These are phyloP conservation scores for Fusarium sp. DNA, from an alignment of 2,329 filamentous ascomycete species.

Conservation along the genomic window DNA sequence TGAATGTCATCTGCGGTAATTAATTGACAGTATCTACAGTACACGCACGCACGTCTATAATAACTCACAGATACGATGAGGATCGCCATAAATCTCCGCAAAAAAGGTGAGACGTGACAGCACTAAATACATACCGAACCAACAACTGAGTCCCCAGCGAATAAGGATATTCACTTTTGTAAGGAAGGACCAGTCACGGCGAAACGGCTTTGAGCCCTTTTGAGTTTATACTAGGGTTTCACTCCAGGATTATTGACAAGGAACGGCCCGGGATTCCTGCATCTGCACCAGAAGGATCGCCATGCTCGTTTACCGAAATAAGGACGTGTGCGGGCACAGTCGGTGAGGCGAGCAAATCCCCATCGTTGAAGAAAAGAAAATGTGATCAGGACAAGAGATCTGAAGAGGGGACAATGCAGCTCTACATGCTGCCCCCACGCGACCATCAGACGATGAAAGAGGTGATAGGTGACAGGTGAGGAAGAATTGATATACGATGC, in stretches of 20 bases:
- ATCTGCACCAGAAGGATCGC: background rate
- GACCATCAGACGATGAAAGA: background rate
- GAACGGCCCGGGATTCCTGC: constrained; percentile 20
- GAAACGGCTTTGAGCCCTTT: constrained; percentile 17
- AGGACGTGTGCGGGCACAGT: background rate
- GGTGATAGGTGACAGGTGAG: background rate
- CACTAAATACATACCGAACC: background rate
- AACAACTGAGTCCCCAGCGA: background rate
- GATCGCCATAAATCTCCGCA: constrained; percentile 15
- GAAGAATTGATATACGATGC: background rate
- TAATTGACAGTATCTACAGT: background rate
- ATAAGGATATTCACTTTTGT: constrained; percentile 1
- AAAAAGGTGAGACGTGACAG: constrained; percentile 9
- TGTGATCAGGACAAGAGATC: background rate
- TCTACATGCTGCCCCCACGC: background rate
- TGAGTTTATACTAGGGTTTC: constrained; percentile 13
- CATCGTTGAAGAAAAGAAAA: background rate
- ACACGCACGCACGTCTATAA: background rate
- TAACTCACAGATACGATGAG: background rate
- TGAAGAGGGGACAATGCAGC: background rate
- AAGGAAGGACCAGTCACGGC: background rate
- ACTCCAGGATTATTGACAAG: constrained; percentile 17
- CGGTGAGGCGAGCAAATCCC: background rate
- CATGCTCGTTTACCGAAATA: background rate
- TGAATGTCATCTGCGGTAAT: constrained; percentile 9